Conservation (phyloP, 2,329 filamentous ascomycete species). For the Ophiobolus disseminans region DNA sequence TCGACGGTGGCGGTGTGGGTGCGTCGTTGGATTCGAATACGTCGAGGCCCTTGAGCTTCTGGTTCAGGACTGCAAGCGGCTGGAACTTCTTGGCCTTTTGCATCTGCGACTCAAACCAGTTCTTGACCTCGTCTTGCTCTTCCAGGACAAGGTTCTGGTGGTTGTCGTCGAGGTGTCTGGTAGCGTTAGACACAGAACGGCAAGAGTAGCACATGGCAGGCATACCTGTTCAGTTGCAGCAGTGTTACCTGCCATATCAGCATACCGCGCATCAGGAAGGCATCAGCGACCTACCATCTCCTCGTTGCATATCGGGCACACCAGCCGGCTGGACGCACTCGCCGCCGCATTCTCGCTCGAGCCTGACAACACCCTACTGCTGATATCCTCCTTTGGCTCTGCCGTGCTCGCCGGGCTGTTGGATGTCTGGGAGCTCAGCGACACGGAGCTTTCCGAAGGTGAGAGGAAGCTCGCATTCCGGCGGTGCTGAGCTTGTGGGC, state of each 20-base stretch:
- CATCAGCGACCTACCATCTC: constrained; percentile 75
- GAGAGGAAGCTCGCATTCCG: constrained; percentile 61
- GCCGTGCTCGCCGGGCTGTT: constrained; percentile 73
- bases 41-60: constrained; percentile 89
- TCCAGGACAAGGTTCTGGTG: constrained; percentile 89
- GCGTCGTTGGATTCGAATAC: constrained; percentile 93
- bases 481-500: constrained; percentile 39
- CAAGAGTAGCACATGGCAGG: constrained; percentile 6
- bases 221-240: constrained; percentile 76
- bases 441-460: constrained; percentile 75
- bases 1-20: constrained; percentile 49
- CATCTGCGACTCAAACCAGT: constrained; percentile 96
- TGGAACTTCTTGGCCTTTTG: constrained; percentile 93
- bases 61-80: constrained; percentile 87
- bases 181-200: constrained; percentile 10
- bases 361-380: constrained; percentile 78
- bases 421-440: constrained; percentile 77
- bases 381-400: constrained; percentile 74
- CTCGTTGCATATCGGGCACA: constrained; percentile 97
- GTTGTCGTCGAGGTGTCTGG: constrained; percentile 80
- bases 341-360: constrained; percentile 63
- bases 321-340: constrained; percentile 70
- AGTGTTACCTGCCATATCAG: constrained; percentile 74
- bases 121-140: constrained; percentile 92
- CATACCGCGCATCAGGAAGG: constrained; percentile 12